Conservation (phyloP, 306 rosid genomes). For the Medicago ruthenica region DNA sequence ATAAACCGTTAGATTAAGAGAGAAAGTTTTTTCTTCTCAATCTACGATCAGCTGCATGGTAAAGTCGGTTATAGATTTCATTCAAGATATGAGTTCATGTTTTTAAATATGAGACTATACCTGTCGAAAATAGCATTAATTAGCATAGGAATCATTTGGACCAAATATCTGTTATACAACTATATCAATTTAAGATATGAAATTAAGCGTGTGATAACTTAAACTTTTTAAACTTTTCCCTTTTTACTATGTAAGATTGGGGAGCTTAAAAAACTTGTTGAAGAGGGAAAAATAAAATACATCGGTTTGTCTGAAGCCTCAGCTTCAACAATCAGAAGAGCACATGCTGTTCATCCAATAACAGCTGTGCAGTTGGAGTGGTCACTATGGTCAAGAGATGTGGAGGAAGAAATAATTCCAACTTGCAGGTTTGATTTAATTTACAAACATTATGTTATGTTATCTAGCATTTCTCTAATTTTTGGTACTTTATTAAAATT, state of each 20-base stretch:
- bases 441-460: not conserved
- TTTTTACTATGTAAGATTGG: constrained; percentile 48
- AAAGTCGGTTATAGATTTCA: too few relatives aligned
- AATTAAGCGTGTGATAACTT: not conserved
- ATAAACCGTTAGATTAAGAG: too few relatives aligned
- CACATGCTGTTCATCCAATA: constrained; percentile 74
- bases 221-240: not conserved
- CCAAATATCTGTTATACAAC: too few relatives aligned
- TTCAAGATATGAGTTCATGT: too few relatives aligned
- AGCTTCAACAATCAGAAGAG: constrained; percentile 72
- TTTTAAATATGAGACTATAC: too few relatives aligned
- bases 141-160: too few relatives aligned
- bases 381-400: constrained; percentile 71
- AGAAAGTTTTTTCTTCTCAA: too few relatives aligned
- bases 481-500: not conserved
- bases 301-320: constrained; percentile 73
- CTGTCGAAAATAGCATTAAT: too few relatives aligned
- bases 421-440: constrained; percentile 59
- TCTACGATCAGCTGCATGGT: too few relatives aligned
- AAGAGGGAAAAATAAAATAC: constrained; percentile 70
- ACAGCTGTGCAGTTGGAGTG: constrained; percentile 69
- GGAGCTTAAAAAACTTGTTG: constrained; percentile 69
- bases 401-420: constrained; percentile 63
- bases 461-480: not conserved
- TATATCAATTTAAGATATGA: too few relatives aligned